phyloP scores from a whole-genome alignment of 2,329 filamentous ascomycete species.

The Fusarium nanum region DNA sequence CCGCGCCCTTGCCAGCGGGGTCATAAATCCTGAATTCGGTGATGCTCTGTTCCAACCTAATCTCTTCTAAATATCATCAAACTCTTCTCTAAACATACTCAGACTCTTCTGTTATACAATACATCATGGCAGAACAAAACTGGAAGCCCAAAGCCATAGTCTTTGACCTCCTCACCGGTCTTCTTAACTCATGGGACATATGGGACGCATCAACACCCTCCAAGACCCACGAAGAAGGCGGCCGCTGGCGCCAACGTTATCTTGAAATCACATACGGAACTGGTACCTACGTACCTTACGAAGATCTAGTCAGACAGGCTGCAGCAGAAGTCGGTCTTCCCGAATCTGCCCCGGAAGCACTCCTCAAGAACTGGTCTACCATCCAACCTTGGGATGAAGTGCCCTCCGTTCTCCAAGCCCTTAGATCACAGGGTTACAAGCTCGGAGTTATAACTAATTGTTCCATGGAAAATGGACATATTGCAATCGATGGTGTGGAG shows the following conservation, averaged over 20 bases:
- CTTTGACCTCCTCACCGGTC: conserved; percentile 56
- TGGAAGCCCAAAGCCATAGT: conserved; percentile 52
- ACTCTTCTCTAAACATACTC: neutral
- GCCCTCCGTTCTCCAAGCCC: conserved; percentile 24
- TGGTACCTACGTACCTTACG: conserved; percentile 51
- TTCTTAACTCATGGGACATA: conserved; percentile 55
- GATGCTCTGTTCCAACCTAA: neutral
- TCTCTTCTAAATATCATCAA: neutral
- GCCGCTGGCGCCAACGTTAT: conserved; percentile 53
- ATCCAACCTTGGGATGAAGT: conserved; percentile 46
- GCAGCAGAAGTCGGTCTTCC: conserved; percentile 49
- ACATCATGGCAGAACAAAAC: neutral
- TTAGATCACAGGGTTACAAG: conserved; percentile 47
- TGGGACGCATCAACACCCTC: conserved; percentile 52
- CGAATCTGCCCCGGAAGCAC: conserved; percentile 41
- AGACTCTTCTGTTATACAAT: fast-evolving
- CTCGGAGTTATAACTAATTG: conserved; percentile 56
- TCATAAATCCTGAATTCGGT: too few relatives aligned
- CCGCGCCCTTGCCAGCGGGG: neutral
- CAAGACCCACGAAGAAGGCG: conserved; percentile 41
- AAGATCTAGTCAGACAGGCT: conserved; percentile 47
- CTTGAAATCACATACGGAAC: conserved; percentile 53
- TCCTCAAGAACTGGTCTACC: conserved; percentile 46
- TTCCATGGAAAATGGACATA: conserved; percentile 48
- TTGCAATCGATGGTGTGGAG: conserved; percentile 30